A percentile compares a stretch with the other conserved stretches of the same genome.
phyloP scores from a whole-genome alignment of 345 rosid species.

The Toxicodendron radicans region DNA sequence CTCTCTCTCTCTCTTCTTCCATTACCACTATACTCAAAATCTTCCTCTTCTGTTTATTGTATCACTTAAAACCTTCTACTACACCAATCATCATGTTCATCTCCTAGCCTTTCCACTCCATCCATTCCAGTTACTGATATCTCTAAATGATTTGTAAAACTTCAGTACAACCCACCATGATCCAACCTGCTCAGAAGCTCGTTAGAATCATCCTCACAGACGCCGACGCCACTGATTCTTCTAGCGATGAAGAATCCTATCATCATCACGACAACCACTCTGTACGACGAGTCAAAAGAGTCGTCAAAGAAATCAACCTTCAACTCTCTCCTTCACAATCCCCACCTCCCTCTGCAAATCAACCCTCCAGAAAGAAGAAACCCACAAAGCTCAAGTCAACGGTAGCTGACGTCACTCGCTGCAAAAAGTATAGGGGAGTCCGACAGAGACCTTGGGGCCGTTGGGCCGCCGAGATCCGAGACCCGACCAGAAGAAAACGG shows the following conservation, averaged over 20 bases:
- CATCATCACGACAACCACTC: not conserved
- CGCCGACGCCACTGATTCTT: slow-evolving; percentile 54
- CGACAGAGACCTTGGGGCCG: slow-evolving; percentile 65
- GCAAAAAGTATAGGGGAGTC: slow-evolving; percentile 53
- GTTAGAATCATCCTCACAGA: slow-evolving; percentile 43
- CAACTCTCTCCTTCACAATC: not conserved
- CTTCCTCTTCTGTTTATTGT: not conserved
- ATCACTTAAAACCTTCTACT: not conserved
- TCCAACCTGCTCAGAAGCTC: not conserved
- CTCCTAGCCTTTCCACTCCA: no score
- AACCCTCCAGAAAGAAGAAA: slow-evolving; percentile 6
- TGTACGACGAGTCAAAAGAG: slow-evolving; percentile 39
- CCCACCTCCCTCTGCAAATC: not conserved
- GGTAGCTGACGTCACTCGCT: slow-evolving; percentile 14
- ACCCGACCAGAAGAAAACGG: slow-evolving; percentile 35
- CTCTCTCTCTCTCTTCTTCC: not conserved
- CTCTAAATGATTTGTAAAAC: not conserved
- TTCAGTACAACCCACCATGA: not conserved
- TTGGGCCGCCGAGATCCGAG: slow-evolving; percentile 68
- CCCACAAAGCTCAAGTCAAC: not conserved
- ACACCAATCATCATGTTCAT: no score
- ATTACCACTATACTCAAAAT: no score
- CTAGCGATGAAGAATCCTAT: slow-evolving; percentile 28
- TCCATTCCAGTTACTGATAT: no score
- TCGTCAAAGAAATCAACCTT: slow-evolving; percentile 36